Evolutionary conservation across 202 grass and related monocot species (phyloP).

Genomic region (Bolboschoenoplectus hybrid): DNA sequence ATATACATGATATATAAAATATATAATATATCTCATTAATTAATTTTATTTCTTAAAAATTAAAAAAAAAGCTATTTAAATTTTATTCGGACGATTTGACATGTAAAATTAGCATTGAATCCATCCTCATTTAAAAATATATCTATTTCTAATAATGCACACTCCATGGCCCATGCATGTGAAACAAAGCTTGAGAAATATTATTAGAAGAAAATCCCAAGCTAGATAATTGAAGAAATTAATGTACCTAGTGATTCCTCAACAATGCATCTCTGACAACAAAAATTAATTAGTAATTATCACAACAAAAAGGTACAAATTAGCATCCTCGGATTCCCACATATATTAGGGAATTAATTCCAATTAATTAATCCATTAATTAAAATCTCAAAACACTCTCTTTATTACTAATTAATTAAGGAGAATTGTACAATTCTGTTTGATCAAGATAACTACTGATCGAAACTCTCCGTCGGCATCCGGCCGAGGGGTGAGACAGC

Average conservation of each 20-base stretch:
- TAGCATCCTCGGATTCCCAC: neutral
- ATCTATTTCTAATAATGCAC: neutral
- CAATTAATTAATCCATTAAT: slow-evolving; percentile 7
- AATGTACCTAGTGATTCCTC: neutral
- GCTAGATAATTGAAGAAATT: neutral
- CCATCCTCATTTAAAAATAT: too few species aligned
- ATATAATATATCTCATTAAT: too few species aligned
- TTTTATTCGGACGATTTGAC: too few species aligned
- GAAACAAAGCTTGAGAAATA: neutral
- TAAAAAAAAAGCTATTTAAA: too few species aligned
- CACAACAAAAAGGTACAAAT: neutral
- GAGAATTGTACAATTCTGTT: neutral
- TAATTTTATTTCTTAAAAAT: too few species aligned
- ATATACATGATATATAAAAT: too few species aligned
- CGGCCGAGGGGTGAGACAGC: slow-evolving; percentile 49
- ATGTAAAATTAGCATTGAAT: too few species aligned
- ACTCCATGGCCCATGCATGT: neutral
- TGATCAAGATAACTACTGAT: slow-evolving; percentile 34
- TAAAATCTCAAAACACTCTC: neutral
- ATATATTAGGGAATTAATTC: neutral
- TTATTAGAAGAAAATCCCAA: neutral
- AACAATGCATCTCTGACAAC: neutral
- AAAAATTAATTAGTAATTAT: slow-evolving; percentile 20
- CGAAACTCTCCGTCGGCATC: slow-evolving; percentile 28
- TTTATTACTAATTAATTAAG: neutral